phyloP scores from a whole-genome alignment of 441 rosid species.

The Corymbia citriodora region DNA sequence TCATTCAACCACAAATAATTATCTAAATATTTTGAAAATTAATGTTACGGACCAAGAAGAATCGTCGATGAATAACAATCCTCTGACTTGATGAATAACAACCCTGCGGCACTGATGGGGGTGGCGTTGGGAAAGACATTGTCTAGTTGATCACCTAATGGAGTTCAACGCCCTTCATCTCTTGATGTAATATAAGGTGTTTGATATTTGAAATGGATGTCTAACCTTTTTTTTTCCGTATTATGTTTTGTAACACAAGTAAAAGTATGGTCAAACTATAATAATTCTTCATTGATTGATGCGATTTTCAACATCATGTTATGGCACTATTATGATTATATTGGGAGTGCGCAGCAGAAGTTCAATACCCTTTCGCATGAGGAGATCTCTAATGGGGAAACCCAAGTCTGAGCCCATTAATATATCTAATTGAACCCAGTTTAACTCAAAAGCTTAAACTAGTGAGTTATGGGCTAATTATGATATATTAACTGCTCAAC shows the following conservation, averaged over 20 bases:
- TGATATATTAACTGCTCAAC: too few relatives aligned
- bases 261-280: neutral
- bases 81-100: neutral
- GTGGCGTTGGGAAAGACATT: neutral
- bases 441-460: too few relatives aligned
- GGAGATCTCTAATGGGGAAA: too few relatives aligned
- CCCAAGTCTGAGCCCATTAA: too few relatives aligned
- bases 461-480: too few relatives aligned
- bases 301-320: neutral
- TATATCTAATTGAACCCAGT: too few relatives aligned
- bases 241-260: neutral
- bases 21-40: neutral
- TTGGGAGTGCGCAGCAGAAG: too few relatives aligned
- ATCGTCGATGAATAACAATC: neutral
- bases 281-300: neutral
- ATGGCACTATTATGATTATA: neutral
- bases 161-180: fast-evolving
- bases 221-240: neutral
- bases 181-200: neutral
- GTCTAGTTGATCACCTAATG: neutral
- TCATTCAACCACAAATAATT: neutral
- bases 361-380: too few relatives aligned
- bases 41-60: neutral
- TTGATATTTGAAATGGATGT: neutral
- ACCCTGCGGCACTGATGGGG: neutral